phyloP scores from a whole-genome alignment of 768 basidiomycete genomes.

The Macrocybe gigantea region DNA sequence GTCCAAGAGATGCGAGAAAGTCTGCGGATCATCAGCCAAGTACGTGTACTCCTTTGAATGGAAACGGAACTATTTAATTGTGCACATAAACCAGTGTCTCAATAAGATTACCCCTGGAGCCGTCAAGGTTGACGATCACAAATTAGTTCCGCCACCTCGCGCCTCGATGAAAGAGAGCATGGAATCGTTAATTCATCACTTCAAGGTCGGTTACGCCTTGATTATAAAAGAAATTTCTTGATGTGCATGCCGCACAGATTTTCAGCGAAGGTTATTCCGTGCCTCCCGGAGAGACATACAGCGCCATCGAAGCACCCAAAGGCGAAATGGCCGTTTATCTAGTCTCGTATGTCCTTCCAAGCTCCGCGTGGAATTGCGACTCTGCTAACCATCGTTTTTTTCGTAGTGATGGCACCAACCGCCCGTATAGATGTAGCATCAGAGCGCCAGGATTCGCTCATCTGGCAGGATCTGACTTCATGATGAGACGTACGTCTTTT shows the following conservation, averaged over 20 bases:
- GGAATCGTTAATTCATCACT: constrained; percentile 97
- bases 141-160: constrained; percentile 92
- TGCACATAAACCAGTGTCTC: constrained; percentile 57
- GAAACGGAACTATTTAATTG: not conserved
- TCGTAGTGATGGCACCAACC: constrained; percentile 83
- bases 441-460: constrained; percentile 96
- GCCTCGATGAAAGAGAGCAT: constrained; percentile 99
- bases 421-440: constrained; percentile 96
- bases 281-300: constrained; percentile 94
- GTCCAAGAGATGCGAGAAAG: constrained; percentile 98
- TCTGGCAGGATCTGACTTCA: constrained; percentile 93
- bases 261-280: constrained; percentile 97
- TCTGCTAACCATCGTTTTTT: not conserved
- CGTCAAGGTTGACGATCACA: constrained; percentile 95
- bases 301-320: constrained; percentile 97
- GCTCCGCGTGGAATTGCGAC: not conserved
- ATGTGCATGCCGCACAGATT: constrained; percentile 40
- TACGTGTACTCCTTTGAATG: constrained; percentile 14
- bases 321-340: constrained; percentile 99
- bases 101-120: constrained; percentile 96
- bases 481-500: constrained; percentile 80
- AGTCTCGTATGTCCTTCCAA: constrained; percentile 63
- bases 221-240: not conserved
- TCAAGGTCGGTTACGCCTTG: constrained; percentile 56
- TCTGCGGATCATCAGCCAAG: constrained; percentile 80